Base-by-base conservation (phyloP, 2,329 filamentous ascomycete genomes). In the Aspergillus jensenii region DNA sequence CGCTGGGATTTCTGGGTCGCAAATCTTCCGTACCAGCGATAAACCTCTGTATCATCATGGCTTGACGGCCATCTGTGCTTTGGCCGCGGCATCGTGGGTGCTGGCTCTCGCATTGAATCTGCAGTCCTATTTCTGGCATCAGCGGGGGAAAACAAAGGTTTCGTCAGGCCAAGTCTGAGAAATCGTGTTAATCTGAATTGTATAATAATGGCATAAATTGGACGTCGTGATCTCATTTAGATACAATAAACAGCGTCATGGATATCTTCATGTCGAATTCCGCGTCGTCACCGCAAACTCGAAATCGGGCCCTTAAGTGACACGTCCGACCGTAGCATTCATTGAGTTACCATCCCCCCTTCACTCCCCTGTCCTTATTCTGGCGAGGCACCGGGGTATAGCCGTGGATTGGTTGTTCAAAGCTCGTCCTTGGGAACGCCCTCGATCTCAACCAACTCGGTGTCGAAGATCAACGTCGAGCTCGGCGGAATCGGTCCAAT, bases 401-500 rank as follows among this genome's bases (percentile, higher is more conserved):
- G 5, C 27, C n/a, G 8, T 37, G 35, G 6, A 7, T 6, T 6
- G 9, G 9, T 6, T 2, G n/a, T 19, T 61, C 6, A 58, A 3
- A 58, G 47, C 17, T 58, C 56, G 47, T 58, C 56, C 46, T 58
- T 58, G 7, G 40, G 3, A 17, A 58, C 51, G 11, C 56, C 56
- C 35, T 55, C 56, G n/a, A 58, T 58, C 33, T 45, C 56, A 14
- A 58, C 21, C 56, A 58, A 55, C 46, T 58, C 56, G 4, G 56
- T 58, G 31, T 58, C 51, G 21, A 58, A 58, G n/a, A 58, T 49
- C 46, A 58, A 17, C 2, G 56, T 58, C 21, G 90, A 87, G 33
- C 87, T 88, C 4, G 84, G 87, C 17, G 93, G 92, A 70, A 98
- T 98, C 21, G 92, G 91, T 1, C 92, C 92, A 72, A 90, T 84